Evolutionary conservation across 2,329 filamentous ascomycete genomes (phyloP), one percentile per base, ranked within the genome.

Genomic region (Paecilomyces sp.): DNA sequence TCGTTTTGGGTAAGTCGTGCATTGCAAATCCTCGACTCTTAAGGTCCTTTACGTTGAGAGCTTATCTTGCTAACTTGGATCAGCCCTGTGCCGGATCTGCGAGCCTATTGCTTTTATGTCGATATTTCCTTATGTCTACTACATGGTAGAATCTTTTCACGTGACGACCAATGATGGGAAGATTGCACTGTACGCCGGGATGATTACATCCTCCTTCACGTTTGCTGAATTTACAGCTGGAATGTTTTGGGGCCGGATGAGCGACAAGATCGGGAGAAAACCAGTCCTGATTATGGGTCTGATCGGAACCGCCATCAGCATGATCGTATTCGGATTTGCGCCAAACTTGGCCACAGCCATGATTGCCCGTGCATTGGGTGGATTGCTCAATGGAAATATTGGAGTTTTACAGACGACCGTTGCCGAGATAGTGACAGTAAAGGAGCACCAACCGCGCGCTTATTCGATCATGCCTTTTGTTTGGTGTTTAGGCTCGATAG

Each of bases 91-190:
- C 78, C 88, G 94, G 71, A 93, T 99, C 80, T 97, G 92, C 81
- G 94, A 99, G 74, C 94, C 94, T 57, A 97, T 99, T 75, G 94
- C 94, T 5, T 97, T 99, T 82, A 97, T 97, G 91, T 97, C 92
- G 58, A 97, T 97, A 67, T 97, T 99, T 73, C 94, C 94, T 1
- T 99, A 97, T 76, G 92, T 96, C 67, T 97, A 96, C 80, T 93
- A 90, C 80, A 97, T 99, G 94, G 89, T 97, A 67, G 83, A 92
- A 69, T 91, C 92, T 62, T 97, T 97, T 77, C 82, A 90, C 69
- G 88, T 96, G 71, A 90, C 92, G 63, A 81, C 90, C 54, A 86
- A 92, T 71, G 81, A 89, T 63, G 87, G 83, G 68, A 86, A 89
- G 71, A 95, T 97, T 66, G 90, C 92, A 13, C 85, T 97, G 59